Evolutionary conservation across 148 eudicot species (phyloP).

Genomic region (Gaultheria prostrata): DNA sequence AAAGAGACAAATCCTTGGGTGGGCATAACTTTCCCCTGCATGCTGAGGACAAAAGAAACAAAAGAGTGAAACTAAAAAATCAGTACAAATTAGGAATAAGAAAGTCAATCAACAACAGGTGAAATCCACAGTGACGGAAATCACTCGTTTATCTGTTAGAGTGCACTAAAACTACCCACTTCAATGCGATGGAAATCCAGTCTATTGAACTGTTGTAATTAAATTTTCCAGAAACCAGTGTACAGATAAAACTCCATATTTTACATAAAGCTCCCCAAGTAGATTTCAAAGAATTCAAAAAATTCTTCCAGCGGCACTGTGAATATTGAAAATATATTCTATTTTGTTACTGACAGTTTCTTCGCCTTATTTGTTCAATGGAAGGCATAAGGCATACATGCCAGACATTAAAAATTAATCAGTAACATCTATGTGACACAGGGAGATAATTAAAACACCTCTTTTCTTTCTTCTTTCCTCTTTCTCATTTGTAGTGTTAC

Average conservation of each 20-base stretch:
- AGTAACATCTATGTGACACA: not conserved
- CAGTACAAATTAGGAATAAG: not conserved
- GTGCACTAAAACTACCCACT: not conserved
- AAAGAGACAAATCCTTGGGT: conserved; percentile 86
- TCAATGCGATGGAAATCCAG: not conserved
- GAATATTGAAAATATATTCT: not conserved
- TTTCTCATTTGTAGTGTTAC: not conserved
- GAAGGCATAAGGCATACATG: conserved; percentile 9
- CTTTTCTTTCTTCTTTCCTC: not conserved
- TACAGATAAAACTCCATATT: not conserved
- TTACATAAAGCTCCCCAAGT: not conserved
- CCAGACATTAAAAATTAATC: not conserved
- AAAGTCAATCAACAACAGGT: not conserved
- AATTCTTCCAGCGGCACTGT: not conserved
- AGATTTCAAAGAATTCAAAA: not conserved
- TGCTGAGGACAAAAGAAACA: conserved; percentile 41
- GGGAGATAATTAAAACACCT: not conserved
- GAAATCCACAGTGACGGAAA: not conserved
- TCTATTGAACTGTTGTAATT: not conserved
- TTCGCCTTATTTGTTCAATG: not conserved
- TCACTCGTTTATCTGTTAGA: not conserved
- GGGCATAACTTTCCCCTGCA: conserved; percentile 71
- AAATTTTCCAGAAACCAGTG: not conserved
- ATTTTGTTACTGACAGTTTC: not conserved
- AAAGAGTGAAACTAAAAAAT: not conserved